Percentiles rank a stretch among this genome's conserved stretches.
Conservation (phyloP, 768 basidiomycete species). For the Mycena filopes region DNA sequence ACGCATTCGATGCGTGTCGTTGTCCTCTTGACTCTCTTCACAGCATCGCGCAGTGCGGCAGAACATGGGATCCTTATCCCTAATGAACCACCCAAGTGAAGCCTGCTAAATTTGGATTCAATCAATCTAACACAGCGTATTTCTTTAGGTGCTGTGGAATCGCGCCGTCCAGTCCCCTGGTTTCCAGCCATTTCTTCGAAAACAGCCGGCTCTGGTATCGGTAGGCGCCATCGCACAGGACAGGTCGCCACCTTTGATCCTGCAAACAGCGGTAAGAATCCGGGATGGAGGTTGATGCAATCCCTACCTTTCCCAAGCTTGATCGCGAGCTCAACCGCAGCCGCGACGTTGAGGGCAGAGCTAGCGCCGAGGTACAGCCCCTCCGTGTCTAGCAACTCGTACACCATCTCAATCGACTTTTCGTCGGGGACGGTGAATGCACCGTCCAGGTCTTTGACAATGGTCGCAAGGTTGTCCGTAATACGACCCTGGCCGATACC, state of each 20-base stretch:
- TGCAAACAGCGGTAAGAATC: conserved; percentile 40
- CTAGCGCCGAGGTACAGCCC: conserved; percentile 96
- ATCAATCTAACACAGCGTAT: conserved; percentile 86
- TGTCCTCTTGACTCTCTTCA: background rate
- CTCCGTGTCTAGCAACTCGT: conserved; percentile 90
- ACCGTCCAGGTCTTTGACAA: conserved; percentile 81
- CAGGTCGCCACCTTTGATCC: conserved; percentile 88
- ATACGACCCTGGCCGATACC: conserved; percentile 98
- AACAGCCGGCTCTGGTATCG: conserved; percentile 97
- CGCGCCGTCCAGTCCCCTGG: conserved; percentile 78
- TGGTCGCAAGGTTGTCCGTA: conserved; percentile 88
- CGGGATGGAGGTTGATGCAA: background rate
- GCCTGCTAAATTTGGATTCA: conserved; percentile 3
- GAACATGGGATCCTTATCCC: background rate
- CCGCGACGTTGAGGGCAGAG: conserved; percentile 93
- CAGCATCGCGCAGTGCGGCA: background rate
- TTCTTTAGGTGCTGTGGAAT: conserved; percentile 90
- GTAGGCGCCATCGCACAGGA: conserved; percentile 96
- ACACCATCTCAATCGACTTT: conserved; percentile 93
- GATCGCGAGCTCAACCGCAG: conserved; percentile 88
- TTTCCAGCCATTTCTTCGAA: conserved; percentile 90
- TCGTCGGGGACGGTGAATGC: conserved; percentile 89
- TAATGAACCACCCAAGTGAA: background rate
- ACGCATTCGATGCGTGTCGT: conserved; percentile 5
- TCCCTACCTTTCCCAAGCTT: conserved; percentile 81